Base-by-base conservation (phyloP, 345 rosid species). In the Microthlaspi erraticum region DNA sequence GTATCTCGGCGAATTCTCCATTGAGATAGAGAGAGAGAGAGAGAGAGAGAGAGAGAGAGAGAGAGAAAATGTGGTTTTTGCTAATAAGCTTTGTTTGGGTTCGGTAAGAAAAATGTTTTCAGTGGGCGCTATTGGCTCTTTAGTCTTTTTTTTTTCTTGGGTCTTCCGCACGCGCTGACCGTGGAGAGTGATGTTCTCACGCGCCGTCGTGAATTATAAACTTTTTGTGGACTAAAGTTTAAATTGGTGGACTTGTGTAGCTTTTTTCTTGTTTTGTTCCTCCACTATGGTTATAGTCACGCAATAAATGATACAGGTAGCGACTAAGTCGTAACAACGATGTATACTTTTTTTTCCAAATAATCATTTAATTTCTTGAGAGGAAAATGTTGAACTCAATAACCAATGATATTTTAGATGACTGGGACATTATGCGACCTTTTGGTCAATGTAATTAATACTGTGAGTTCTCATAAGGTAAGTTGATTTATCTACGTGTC, bases 1-100 rank as follows among this genome's bases (percentile, higher is more conserved):
- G 74, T 75, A 83, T 62, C 74, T 81, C 48, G 78, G 77, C 5
- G 87, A 81, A 58, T 82, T 44, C 80, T 90, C 98, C 98, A 92
- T 91, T 78, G 76, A 37, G 70, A 37, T 7, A 54, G 70, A 61
- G 7, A 63, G 31, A 42, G 43, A 53, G 13, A 44, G n/a, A 48
- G 42, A 54, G 43, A 14, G 59, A 48, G 12, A 8, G 44, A 49
- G 48, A 32, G 51, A 38, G 13, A 33, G 19, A 29, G 49, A 69
- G 45, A 23, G 10, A 31, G 2, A n/a, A 43, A 29, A 6, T 26
- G 63, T 66, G 20, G 36, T 20, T 44, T 55, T 18, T 31, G 60
- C 4, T 19, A 46, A n/a, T 23, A 31, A 3, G 51, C 45, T 64
- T 78, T 66, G 51, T 79, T 74, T 60, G 77, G 77, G 90, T 83